Percentiles rank a stretch among this genome's conserved stretches.
Conservation (phyloP, 805 yeast genomes). For the Candida golubevii region DNA sequence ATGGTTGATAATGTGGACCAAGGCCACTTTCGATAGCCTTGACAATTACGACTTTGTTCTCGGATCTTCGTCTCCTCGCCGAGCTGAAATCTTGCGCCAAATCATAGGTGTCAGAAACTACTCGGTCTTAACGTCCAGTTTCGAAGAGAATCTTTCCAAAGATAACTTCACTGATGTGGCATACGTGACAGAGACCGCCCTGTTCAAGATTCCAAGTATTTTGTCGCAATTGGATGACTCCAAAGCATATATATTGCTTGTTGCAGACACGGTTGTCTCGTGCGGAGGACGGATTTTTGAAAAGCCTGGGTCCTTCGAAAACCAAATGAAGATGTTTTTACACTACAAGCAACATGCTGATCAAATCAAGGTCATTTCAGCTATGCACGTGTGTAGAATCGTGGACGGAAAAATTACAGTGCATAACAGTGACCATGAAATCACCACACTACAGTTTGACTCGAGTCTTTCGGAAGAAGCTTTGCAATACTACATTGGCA, state of each 20-base stretch:
- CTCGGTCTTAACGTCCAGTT: constrained; percentile 56
- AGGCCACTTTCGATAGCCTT: background rate
- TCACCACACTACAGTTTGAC: constrained; percentile 44
- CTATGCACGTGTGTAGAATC: constrained; percentile 25
- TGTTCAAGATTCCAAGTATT: constrained; percentile 62
- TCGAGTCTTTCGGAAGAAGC: constrained; percentile 50
- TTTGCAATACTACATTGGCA: constrained; percentile 56
- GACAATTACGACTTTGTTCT: constrained; percentile 42
- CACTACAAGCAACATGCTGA: constrained; percentile 18
- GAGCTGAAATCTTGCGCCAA: constrained; percentile 59
- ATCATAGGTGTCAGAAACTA: constrained; percentile 47
- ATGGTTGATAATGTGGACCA: constrained; percentile 9
- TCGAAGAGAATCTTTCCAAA: constrained; percentile 74
- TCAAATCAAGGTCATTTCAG: constrained; percentile 30
- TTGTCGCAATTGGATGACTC: constrained; percentile 34
- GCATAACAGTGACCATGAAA: constrained; percentile 18
- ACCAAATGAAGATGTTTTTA: constrained; percentile 28
- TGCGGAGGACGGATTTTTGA: constrained; percentile 62
- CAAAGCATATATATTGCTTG: constrained; percentile 27
- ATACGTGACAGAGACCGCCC: constrained; percentile 71
- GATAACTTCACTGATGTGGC: constrained; percentile 35
- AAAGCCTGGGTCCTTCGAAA: constrained; percentile 53
- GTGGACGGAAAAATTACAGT: constrained; percentile 6
- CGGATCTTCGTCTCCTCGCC: constrained; percentile 82
- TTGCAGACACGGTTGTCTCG: constrained; percentile 81